These are phyloP conservation scores for Phaeoacremonium minimum DNA, from an alignment of 2,329 filamentous ascomycete species.

Conservation along the genomic window DNA sequence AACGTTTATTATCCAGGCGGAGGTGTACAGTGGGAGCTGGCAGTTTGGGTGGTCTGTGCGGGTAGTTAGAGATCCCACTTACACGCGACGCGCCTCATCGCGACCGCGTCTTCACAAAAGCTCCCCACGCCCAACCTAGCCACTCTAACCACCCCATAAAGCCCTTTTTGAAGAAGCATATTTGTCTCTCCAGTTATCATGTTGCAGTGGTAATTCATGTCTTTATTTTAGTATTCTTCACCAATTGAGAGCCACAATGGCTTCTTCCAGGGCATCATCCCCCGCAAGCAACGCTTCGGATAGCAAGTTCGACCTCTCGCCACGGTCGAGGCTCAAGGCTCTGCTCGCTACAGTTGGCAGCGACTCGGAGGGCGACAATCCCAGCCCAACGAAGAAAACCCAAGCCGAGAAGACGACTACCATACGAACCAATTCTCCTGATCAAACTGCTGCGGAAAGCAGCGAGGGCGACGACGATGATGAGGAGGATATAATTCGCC, in stretches of 20 bases:
- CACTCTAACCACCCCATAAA: background rate
- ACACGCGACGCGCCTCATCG: background rate
- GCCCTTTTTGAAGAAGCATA: too few relatives aligned
- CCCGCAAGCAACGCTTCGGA: constrained; percentile 34
- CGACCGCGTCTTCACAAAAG: background rate
- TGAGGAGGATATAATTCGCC: constrained; percentile 48
- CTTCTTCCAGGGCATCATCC: constrained; percentile 42
- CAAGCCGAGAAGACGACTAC: constrained; percentile 2
- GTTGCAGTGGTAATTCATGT: background rate
- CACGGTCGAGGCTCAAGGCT: constrained; percentile 50
- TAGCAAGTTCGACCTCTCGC: constrained; percentile 43
- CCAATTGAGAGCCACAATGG: constrained; percentile 32
- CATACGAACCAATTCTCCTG: too few relatives aligned
- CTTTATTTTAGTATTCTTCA: background rate
- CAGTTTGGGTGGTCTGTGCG: background rate
- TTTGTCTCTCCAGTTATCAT: too few relatives aligned
- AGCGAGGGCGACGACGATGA: constrained; percentile 31
- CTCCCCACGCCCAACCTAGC: background rate
- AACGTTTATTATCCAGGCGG: too few relatives aligned
- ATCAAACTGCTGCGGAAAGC: too few relatives aligned
- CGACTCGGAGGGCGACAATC: constrained; percentile 36
- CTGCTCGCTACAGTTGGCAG: constrained; percentile 45
- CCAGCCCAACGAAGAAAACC: constrained; percentile 5
- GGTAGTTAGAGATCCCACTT: too few relatives aligned
- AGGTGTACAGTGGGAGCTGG: too few relatives aligned